These are phyloP conservation scores for Xylaria polymorpha DNA, from an alignment of 2,329 filamentous ascomycete genomes.

Conservation along the genomic window DNA sequence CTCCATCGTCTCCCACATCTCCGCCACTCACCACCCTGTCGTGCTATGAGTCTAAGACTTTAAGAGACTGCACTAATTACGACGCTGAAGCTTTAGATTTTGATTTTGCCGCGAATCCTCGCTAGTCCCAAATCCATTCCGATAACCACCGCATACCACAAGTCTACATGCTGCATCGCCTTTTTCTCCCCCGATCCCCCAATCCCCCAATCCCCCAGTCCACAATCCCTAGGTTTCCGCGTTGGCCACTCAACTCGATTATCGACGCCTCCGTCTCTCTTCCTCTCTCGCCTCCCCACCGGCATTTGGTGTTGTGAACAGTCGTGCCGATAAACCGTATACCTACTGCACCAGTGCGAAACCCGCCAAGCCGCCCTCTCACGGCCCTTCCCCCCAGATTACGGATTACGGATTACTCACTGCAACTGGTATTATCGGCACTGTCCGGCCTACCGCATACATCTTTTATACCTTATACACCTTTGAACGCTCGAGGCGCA, in stretches of 20 bases:
- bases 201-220: conserved; percentile 8
- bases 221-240: conserved; percentile 4
- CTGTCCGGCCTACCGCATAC: conserved; percentile 1
- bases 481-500: conserved; percentile 29
- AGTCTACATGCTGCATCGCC: conserved; percentile 18
- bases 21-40: conserved; percentile 14
- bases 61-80: conserved; percentile 9
- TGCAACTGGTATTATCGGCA: conserved; percentile 9
- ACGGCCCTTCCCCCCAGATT: conserved; percentile 10
- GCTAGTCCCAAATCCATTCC: conserved; percentile 24
- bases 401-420: not conserved
- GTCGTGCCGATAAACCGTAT: conserved; percentile 4
- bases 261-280: not conserved
- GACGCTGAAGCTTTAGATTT: conserved; percentile 3
- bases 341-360: not conserved
- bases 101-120: conserved; percentile 39
- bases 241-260: conserved; percentile 13
- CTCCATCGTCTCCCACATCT: conserved; percentile 41
- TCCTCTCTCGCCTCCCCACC: conserved; percentile 12
- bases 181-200: conserved; percentile 22
- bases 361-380: conserved; percentile 10
- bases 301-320: conserved; percentile 10
- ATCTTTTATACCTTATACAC: not conserved
- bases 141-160: conserved; percentile 28
- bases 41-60: conserved; percentile 13